Conservation (phyloP, 495 filamentous ascomycete genomes). For the Talaromyces adpressus region DNA sequence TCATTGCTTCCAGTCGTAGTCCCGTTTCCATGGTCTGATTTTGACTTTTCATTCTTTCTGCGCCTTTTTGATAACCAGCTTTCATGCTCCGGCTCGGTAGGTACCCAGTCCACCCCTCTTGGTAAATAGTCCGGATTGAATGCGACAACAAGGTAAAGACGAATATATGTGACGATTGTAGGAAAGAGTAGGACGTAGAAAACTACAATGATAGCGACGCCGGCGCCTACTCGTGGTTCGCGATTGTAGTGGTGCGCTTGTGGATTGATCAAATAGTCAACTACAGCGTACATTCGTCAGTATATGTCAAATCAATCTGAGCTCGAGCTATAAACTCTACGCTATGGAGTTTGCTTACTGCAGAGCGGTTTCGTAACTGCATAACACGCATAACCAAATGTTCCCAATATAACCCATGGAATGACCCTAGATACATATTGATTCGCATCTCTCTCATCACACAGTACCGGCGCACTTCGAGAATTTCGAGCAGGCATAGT, state of each 20-base stretch:
- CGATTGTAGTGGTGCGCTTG: constrained; percentile 29
- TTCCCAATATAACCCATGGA: constrained; percentile 49
- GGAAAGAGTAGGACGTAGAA: constrained; percentile 64
- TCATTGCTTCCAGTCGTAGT: background rate
- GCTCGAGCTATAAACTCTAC: background rate
- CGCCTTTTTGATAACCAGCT: constrained; percentile 10
- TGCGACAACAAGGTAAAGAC: constrained; percentile 57
- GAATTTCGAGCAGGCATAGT: constrained; percentile 4
- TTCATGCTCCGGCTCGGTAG: constrained; percentile 15
- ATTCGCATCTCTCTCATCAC: constrained; percentile 41
- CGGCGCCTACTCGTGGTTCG: constrained; percentile 42
- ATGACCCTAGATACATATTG: constrained; percentile 48
- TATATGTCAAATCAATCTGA: background rate
- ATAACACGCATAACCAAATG: constrained; percentile 56
- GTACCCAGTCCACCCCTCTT: constrained; percentile 40
- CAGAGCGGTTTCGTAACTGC: constrained; percentile 52
- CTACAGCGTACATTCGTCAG: constrained; percentile 24
- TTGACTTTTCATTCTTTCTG: constrained; percentile 10
- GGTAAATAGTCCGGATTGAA: constrained; percentile 65
- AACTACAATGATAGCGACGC: constrained; percentile 59
- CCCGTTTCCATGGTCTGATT: constrained; percentile 19
- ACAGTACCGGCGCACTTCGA: background rate
- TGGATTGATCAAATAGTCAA: constrained; percentile 55
- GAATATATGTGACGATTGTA: constrained; percentile 60
- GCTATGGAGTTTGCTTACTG: constrained; percentile 30